Evolutionary conservation across 2,329 filamentous ascomycete genomes (phyloP).

Genomic region (Lecanicillium sp.): DNA sequence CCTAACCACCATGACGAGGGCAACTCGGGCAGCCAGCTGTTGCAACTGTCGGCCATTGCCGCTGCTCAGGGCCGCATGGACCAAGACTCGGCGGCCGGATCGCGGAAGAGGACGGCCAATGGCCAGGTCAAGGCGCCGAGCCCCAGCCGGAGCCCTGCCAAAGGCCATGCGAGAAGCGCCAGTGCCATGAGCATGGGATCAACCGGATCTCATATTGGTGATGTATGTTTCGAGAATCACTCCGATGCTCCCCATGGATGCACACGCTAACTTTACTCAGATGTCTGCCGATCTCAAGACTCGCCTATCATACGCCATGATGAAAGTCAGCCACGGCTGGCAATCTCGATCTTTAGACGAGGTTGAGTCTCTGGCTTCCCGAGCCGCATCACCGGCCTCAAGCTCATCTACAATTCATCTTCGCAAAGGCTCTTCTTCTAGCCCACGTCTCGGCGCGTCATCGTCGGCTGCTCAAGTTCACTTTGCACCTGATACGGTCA

Average conservation of each 20-base stretch:
- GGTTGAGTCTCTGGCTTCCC: constrained; percentile 66
- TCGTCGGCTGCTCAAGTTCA: constrained; percentile 25
- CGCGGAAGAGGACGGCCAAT: constrained; percentile 69
- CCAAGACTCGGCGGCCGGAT: constrained; percentile 27
- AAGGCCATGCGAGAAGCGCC: constrained; percentile 61
- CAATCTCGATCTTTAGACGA: constrained; percentile 70
- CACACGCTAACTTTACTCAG: constrained; percentile 31
- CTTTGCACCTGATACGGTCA: constrained; percentile 10
- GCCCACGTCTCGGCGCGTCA: constrained; percentile 37
- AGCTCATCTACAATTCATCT: constrained; percentile 47
- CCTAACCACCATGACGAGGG: constrained; percentile 1
- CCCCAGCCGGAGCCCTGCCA: constrained; percentile 36
- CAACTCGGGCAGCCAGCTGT: constrained; percentile 39
- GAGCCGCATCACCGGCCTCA: constrained; percentile 54
- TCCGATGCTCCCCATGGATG: no score
- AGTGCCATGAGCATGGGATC: constrained; percentile 57
- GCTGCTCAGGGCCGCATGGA: constrained; percentile 42
- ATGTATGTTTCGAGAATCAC: constrained; percentile 45
- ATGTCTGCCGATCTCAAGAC: constrained; percentile 72
- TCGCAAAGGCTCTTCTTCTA: constrained; percentile 43
- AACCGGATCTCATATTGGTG: constrained; percentile 63
- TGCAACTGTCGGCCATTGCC: constrained; percentile 50
- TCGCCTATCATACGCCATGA: constrained; percentile 84
- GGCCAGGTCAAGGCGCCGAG: constrained; percentile 56
- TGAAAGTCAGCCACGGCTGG: constrained; percentile 88